phyloP scores from a whole-genome alignment of 306 rosid species.

The Vachellia pachyceras region DNA sequence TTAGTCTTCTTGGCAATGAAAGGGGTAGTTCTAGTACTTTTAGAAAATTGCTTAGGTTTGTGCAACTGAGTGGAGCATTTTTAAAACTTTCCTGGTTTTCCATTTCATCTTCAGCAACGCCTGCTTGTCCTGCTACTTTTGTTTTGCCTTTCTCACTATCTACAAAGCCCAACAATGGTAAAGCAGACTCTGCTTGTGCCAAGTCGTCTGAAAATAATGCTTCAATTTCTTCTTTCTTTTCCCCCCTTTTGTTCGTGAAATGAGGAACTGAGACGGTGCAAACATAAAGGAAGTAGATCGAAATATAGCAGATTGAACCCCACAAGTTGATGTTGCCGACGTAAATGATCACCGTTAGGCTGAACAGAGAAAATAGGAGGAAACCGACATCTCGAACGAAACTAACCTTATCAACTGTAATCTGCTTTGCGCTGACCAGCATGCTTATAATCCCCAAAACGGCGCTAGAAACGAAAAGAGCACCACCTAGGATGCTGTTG shows the following conservation, averaged over 20 bases:
- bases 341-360: slow-evolving; percentile 56
- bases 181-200: slow-evolving; percentile 17
- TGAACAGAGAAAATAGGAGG: slow-evolving; percentile 61
- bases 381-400: slow-evolving; percentile 68
- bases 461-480: slow-evolving; percentile 64
- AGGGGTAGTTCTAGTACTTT: slow-evolving; percentile 67
- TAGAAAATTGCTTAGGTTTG: slow-evolving; percentile 23
- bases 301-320: slow-evolving; percentile 63
- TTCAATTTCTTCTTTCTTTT: slow-evolving; percentile 8
- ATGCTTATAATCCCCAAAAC: slow-evolving; percentile 76
- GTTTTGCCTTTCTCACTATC: slow-evolving; percentile 49
- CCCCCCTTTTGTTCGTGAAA: slow-evolving; percentile 32
- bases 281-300: slow-evolving; percentile 70
- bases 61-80: slow-evolving; percentile 13
- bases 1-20: slow-evolving; percentile 72
- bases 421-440: slow-evolving; percentile 39
- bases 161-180: slow-evolving; percentile 53
- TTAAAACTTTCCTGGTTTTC: background rate
- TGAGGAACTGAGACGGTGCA: slow-evolving; percentile 64
- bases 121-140: slow-evolving; percentile 18
- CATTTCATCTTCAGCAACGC: slow-evolving; percentile 21
- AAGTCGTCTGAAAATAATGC: slow-evolving; percentile 28
- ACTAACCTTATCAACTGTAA: slow-evolving; percentile 53
- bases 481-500: slow-evolving; percentile 80
- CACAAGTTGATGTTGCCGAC: slow-evolving; percentile 59